Base-by-base conservation (phyloP, 306 rosid genomes). In the Begonia masoniana region DNA sequence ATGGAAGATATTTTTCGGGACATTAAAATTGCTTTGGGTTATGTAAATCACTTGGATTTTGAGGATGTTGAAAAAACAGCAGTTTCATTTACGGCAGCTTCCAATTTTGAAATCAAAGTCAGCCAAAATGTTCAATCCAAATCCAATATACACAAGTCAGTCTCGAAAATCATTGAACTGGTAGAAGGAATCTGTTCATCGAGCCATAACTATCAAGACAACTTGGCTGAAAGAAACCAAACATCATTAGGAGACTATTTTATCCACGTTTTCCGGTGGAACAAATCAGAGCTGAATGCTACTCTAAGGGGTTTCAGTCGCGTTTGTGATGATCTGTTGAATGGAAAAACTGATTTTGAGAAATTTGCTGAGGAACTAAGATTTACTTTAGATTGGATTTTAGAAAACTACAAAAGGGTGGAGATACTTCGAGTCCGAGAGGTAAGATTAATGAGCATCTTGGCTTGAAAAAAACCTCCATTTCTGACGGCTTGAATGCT, bases 381-480 rank as follows among this genome's bases (percentile, higher is more conserved):
- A 15, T 71, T 74, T 69, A 76, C 84, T 74, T 60, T 83, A 53
- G 78, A 74, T 12, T 83, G 93, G 87, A 72, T 70, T 68, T 60
- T 79, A 47, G 71, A 74, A n/a, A 76, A 83, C 66, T 60, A 74
- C 45, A 72, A 71, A 54, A 67, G 62, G 63, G 79, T 56, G 54
- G 71, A 64, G 68, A 73, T 62, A 78, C 80, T 59, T 61, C 71
- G 54, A 73, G 64, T 57, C 61, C 76, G 41, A 65, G 80, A 61
- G 75, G 74, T 62, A 77, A 75, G 73, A 84, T 84, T 68, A 84
- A 73, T 78, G 80, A 68, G 74, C 94, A 73, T 62, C 68, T 84
- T 14, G 72, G 73, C 60, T 54, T 54, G 66, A 56, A 61, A 43
- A 65, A 61, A 4, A 47, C 71, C 15, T 63, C 39, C 53, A 56